Conservation (phyloP, 441 rosid genomes). For the Capsella rubella region DNA sequence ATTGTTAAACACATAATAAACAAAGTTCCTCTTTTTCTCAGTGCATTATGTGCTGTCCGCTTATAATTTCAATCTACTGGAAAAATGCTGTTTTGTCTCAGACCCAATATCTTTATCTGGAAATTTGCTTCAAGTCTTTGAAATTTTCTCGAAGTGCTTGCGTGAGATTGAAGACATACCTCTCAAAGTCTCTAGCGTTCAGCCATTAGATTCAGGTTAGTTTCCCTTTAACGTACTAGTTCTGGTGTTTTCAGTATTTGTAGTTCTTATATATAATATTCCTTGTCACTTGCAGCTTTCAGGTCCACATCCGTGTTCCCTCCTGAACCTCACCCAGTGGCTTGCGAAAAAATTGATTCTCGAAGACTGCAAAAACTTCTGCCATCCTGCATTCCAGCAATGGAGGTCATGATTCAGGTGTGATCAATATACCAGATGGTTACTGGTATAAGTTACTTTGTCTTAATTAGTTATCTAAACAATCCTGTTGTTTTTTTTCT, state of each 20-base stretch:
- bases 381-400: constrained; percentile 72
- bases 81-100: constrained; percentile 45
- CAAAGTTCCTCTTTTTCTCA: background rate
- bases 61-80: constrained; percentile 1
- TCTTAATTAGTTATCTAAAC: constrained; percentile 33
- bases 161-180: constrained; percentile 80
- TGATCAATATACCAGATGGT: constrained; percentile 25
- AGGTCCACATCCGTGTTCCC: constrained; percentile 91
- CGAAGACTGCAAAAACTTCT: constrained; percentile 57
- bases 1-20: constrained; percentile 8
- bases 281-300: constrained; percentile 90
- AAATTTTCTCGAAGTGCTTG: constrained; percentile 74
- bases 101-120: constrained; percentile 75
- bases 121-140: constrained; percentile 67
- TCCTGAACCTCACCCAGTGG: constrained; percentile 90
- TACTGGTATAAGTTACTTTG: constrained; percentile 2
- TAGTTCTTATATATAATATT: background rate
- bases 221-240: constrained; percentile 6
- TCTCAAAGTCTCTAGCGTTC: constrained; percentile 79
- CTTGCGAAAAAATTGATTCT: constrained; percentile 51
- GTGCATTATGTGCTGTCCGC: background rate
- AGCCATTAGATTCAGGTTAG: constrained; percentile 86
- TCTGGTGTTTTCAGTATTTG: constrained; percentile 16
- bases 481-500: constrained; percentile 1
- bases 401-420: constrained; percentile 97